Evolutionary conservation across 2,329 filamentous ascomycete species (phyloP).

Genomic region (Amphichorda felina): DNA sequence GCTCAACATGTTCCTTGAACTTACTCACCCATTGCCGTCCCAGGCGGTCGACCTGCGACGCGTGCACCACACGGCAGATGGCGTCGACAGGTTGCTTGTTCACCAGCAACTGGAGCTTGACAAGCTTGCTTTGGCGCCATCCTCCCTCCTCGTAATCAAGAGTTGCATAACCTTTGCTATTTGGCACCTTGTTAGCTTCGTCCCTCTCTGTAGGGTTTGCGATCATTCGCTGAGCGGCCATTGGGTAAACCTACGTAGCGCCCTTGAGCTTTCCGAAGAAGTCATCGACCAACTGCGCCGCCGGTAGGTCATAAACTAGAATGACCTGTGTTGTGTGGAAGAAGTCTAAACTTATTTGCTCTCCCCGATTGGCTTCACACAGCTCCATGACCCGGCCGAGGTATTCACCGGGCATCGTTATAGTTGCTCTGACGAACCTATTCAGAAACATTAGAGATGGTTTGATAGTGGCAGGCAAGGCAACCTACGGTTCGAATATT

Average conservation of each 20-base stretch:
- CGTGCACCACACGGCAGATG: conserved; percentile 80
- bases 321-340: conserved; percentile 91
- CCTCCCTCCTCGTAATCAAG: conserved; percentile 95
- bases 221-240: no score
- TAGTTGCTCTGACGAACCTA: conserved; percentile 63
- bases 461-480: background rate
- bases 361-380: conserved; percentile 79
- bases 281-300: conserved; percentile 87
- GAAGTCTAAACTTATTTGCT: conserved; percentile 80
- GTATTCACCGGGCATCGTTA: conserved; percentile 90
- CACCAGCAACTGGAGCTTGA: conserved; percentile 85
- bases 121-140: conserved; percentile 67
- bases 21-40: conserved; percentile 85
- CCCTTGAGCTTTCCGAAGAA: conserved; percentile 96
- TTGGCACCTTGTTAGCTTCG: background rate
- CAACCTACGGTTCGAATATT: conserved; percentile 37
- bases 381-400: conserved; percentile 90
- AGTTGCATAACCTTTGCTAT: conserved; percentile 77
- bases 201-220: background rate
- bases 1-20: conserved; percentile 92
- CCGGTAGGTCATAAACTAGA: conserved; percentile 78
- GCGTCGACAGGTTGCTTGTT: conserved; percentile 92
- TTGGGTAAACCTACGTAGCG: conserved; percentile 41
- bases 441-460: background rate
- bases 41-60: conserved; percentile 67